phyloP scores from a whole-genome alignment of 2,329 filamentous ascomycete species.

The Neoascochyta sp. region DNA sequence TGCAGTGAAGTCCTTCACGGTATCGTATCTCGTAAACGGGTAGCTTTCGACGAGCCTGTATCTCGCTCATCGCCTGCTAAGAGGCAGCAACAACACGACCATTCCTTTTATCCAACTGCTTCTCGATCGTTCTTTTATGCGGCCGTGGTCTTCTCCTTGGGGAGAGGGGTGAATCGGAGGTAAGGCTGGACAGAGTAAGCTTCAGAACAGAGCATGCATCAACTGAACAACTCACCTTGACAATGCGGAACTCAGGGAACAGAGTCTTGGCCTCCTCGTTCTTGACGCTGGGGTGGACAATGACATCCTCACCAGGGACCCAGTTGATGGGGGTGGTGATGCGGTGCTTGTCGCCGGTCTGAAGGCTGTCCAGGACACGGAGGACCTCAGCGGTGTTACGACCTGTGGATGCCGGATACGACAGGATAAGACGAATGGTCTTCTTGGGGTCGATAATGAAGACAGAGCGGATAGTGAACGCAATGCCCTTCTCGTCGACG shows the following conservation, averaged over 20 bases:
- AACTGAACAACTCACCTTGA: too few species aligned
- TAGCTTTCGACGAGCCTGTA: too few species aligned
- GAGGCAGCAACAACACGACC: too few species aligned
- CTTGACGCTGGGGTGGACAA: conserved; percentile 58
- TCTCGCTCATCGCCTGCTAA: too few species aligned
- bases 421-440: conserved; percentile 60
- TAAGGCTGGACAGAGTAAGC: too few species aligned
- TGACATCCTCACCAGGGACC: conserved; percentile 58
- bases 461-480: conserved; percentile 63
- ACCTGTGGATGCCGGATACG: conserved; percentile 60
- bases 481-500: conserved; percentile 54
- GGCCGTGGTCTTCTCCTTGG: conserved; percentile 56
- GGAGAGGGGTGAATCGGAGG: conserved; percentile 57
- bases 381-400: conserved; percentile 54
- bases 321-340: conserved; percentile 62
- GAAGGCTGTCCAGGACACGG: conserved; percentile 51
- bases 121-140: too few species aligned
- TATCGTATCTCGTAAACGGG: too few species aligned
- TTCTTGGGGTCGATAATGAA: conserved; percentile 64
- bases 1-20: too few species aligned
- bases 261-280: conserved; percentile 57
- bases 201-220: too few species aligned
- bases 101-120: too few species aligned
- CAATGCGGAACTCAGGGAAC: conserved; percentile 58
- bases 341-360: conserved; percentile 57